These are phyloP conservation scores for Obelidium mucronatum DNA, from an alignment of 192 early-diverging fungal genomes.

Conservation along the genomic window DNA sequence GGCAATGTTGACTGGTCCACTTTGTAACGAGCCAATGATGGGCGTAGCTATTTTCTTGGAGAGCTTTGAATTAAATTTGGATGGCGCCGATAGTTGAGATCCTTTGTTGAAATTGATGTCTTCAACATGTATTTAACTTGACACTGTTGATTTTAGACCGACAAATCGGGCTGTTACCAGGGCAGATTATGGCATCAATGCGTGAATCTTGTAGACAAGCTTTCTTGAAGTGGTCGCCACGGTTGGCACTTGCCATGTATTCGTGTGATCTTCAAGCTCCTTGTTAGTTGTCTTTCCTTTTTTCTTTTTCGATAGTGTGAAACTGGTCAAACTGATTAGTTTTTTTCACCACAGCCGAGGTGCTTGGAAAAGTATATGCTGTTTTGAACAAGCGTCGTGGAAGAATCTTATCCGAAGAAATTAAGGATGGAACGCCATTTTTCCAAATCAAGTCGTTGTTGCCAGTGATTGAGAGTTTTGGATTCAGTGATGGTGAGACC, in stretches of 20 bases:
- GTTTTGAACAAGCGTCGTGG: slow-evolving; percentile 91
- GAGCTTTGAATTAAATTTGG: slow-evolving; percentile 53
- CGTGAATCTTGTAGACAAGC: slow-evolving; percentile 82
- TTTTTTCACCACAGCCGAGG: slow-evolving; percentile 65
- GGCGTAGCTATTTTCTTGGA: slow-evolving; percentile 86
- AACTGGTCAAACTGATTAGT: not conserved
- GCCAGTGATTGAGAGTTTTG: slow-evolving; percentile 98
- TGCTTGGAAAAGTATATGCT: slow-evolving; percentile 94
- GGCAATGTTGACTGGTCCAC: slow-evolving; percentile 84
- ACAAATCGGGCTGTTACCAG: slow-evolving; percentile 58
- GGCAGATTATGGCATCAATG: slow-evolving; percentile 89
- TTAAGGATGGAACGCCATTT: slow-evolving; percentile 97
- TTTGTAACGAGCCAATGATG: slow-evolving; percentile 92
- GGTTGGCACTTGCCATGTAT: slow-evolving; percentile 96
- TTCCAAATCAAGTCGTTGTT: slow-evolving; percentile 87
- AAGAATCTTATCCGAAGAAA: slow-evolving; percentile 93
- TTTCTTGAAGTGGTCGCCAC: slow-evolving; percentile 93
- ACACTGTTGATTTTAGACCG: slow-evolving; percentile 16
- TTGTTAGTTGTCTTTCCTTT: slow-evolving; percentile 49
- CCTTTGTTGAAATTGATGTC: slow-evolving; percentile 16
- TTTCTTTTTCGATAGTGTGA: not conserved
- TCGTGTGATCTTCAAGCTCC: slow-evolving; percentile 95
- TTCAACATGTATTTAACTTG: not conserved
- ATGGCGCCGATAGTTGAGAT: slow-evolving; percentile 25
- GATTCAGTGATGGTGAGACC: slow-evolving; percentile 99